Base-by-base conservation (phyloP, 257 asterid species). In the Solanum stenotomum region DNA sequence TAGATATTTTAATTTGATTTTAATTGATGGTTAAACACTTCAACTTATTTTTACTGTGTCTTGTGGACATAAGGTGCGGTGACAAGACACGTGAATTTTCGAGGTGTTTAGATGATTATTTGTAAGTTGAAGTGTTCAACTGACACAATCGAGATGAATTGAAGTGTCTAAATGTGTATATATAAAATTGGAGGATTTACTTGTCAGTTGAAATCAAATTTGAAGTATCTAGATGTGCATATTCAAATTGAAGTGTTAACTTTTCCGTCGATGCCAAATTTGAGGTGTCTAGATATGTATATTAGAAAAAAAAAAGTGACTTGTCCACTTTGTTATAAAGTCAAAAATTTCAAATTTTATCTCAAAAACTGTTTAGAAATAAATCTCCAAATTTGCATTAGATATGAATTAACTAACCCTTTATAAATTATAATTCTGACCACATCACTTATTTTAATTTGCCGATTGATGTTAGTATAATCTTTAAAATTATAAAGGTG, bases 261-360 rank as follows among this genome's bases (percentile, higher is more conserved):
- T 46, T 46, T 46, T 46, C 2, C 13, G 7, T 0, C 0, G 56
- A 13, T 0, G 20, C 1, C 56, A 46, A 46, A 46, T 46, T 46
- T 46, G 20, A 13, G 20, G 20, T 46, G 56, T 46, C 56, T 46
- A 46, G 56, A 13, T 3, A 6, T 44, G 15, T 44, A 44, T 44
- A 4, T 44, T 37, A 6, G 3, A 40, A 11, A 42, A 42, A 44
- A 12, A 56, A 20, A 20, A 20, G 12, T 59, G 2, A 59, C 2
- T 59, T 0, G 12, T 20, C 25, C 25, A 59, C 67, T 59, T 20
- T 0, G 1, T 59, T 59, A 22, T 59, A 59, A 3, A 59, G 67
- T 20, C 2, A 59, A 59, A 59, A 59, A 10, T 0, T 23, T n/a
- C 7, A 23, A 23, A 63, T 63, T 63, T n/a, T 67, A 67, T 67